Evolutionary conservation across 2,329 filamentous ascomycete genomes (phyloP), one percentile per base, ranked within the genome.

Genomic region (Colletotrichum limetticola): DNA sequence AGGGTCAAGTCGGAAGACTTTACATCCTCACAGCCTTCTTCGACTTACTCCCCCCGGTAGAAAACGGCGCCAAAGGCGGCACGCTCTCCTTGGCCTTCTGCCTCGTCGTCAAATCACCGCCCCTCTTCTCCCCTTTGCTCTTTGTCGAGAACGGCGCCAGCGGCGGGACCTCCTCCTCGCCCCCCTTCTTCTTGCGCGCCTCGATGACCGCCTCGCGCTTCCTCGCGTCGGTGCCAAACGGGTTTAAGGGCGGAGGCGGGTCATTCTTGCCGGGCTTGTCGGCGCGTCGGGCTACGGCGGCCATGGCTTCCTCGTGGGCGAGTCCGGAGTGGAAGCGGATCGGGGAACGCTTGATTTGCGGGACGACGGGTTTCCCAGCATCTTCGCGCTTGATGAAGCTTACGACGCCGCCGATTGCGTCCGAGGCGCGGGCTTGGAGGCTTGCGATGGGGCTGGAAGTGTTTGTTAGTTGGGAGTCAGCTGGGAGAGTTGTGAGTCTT

Each of bases 341-440:
- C 37, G 60, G 53, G 2, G 42, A 37, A 1, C 70, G 70, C 42
- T 60, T 64, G 16, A 65, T 49, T 19, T 70, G 42, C 12, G 56
- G 55, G 16, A 70, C 46, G 55, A 61, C 60, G 22, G 70, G 24
- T 5, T 35, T 12, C 19, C 66, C 66, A 55, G 35, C 59, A 32
- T 72, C 55, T 14, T 72, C 70, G 66, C 70, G 55, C 55, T 66
- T 66, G 55, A 70, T 70, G 60, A 70, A 60, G 60, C 42, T 52
- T 26, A 70, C 60, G 55, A 72, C 46, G 32, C 60, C 60, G 60
- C 70, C 70, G 32, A 72, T 70, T 55, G 60, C 70, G 32, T 70
- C 59, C 9, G 55, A 28, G 32, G 70, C 66, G 70, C 70, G 70
- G 60, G 55, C 52, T 30, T 72, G 55, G 46, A 72, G 70, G 55